Base-by-base conservation (phyloP, 495 filamentous ascomycete genomes). In the Penicillium turbatum region DNA sequence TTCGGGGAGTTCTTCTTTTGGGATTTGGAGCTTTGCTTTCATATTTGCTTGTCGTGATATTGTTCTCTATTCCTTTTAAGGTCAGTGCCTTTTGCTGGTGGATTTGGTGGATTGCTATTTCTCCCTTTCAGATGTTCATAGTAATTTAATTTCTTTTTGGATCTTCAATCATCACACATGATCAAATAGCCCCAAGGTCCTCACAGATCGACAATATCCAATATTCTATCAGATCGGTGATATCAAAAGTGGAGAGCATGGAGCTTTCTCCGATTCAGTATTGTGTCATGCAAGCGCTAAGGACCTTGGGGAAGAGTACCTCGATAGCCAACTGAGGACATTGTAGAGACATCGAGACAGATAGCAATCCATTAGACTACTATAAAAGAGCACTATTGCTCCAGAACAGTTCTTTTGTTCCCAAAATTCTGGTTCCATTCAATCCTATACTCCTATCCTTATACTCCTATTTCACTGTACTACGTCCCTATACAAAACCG, bases 281-380 rank as follows among this genome's bases (percentile, higher is more conserved):
- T 53, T 40, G 34, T 54, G 31, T 56, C 52, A 53, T 43, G 16
- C 39, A 44, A 55, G 49, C 43, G 48, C 41, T 41, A 68, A 58
- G 69, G 65, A 72, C 69, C 69, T 72, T 72, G 69, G 60, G 64
- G 60, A 56, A 56, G 59, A 65, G 69, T 72, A 72, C 69, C 69
- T 68, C 56, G 67, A 62, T 64, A 48, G 64, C 46, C 48, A 51
- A 10, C 39, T 52, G 60, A 55, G 55, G 61, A 62, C 61, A 66
- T 60, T 64, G 61, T 24, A 64, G 51, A 37, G 57, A 36, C 11
- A n/a, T 13, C 5, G 8, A 12, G 4, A 34, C 24, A 29, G 10
- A 40, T 26, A 15, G 3, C 16, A 6, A 42, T 35, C 38, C 9
- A 41, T 6, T 19, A 32, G 7, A 17, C 1, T 21, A 46, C 12